Conservation (phyloP, 345 rosid genomes). For the Viola odorata region DNA sequence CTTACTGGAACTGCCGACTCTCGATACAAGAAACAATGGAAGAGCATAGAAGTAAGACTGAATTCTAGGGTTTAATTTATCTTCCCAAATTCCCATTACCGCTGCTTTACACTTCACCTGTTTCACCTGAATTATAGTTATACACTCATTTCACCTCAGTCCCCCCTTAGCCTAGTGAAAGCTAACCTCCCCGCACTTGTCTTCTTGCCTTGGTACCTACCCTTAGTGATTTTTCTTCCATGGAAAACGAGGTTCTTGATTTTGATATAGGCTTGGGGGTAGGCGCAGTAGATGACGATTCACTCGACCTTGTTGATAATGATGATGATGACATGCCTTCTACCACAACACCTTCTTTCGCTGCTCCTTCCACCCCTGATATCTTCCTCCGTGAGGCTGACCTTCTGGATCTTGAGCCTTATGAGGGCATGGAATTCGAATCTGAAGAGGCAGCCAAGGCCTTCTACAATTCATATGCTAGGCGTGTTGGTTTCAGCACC, state of each 20-base stretch:
- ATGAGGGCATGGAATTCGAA: constrained; percentile 60
- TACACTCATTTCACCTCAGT: too few relatives aligned
- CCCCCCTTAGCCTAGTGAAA: too few relatives aligned
- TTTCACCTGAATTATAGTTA: too few relatives aligned
- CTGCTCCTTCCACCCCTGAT: constrained; percentile 15
- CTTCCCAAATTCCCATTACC: too few relatives aligned
- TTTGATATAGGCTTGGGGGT: constrained; percentile 45
- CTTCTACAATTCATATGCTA: constrained; percentile 59
- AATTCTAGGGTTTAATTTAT: too few relatives aligned
- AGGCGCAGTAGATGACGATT: constrained; percentile 27
- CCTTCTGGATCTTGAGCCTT: constrained; percentile 47
- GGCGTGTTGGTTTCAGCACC: constrained; percentile 54
- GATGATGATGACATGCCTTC: constrained; percentile 36
- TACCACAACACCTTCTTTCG: constrained; percentile 10
- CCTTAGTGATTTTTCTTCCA: neutral
- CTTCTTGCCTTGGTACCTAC: neutral
- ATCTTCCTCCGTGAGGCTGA: constrained; percentile 37
- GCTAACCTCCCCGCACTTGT: too few relatives aligned
- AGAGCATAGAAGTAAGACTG: too few relatives aligned
- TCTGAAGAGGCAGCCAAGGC: constrained; percentile 66
- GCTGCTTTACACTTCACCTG: too few relatives aligned
- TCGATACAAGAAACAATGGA: too few relatives aligned
- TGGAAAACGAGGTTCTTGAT: constrained; percentile 49
- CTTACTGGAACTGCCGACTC: too few relatives aligned
- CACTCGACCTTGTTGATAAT: constrained; percentile 28